Evolutionary conservation across 202 grass and related monocot species (phyloP).

Genomic region (Dendrocalamus latiflorus): DNA sequence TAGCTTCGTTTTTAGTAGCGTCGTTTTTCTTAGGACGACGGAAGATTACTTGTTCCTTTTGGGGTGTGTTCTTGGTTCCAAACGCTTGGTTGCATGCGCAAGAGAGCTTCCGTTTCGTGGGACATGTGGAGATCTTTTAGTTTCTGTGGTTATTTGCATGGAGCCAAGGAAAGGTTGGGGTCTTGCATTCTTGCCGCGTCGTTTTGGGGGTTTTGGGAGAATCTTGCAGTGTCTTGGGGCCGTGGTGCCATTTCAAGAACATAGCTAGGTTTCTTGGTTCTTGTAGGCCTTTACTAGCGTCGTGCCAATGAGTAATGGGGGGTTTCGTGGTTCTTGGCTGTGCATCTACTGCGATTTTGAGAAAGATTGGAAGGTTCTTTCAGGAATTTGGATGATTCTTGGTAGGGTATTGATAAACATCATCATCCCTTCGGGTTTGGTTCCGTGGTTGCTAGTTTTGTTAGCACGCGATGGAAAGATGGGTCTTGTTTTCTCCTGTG

Average conservation of each 20-base stretch:
- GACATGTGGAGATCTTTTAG: neutral
- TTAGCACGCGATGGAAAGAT: neutral
- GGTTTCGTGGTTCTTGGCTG: neutral
- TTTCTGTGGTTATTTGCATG: neutral
- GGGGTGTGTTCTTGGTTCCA: neutral
- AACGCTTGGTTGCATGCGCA: neutral
- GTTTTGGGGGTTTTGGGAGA: neutral
- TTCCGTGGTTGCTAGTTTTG: neutral
- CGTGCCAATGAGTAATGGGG: neutral
- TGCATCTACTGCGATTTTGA: constrained; percentile 2
- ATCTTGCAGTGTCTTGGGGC: neutral
- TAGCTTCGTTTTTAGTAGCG: neutral
- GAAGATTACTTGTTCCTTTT: constrained; percentile 2
- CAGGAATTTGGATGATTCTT: neutral
- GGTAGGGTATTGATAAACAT: too few species aligned
- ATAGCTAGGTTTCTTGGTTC: neutral
- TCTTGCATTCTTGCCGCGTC: neutral
- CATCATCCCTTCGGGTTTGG: neutral
- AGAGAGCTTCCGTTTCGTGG: neutral
- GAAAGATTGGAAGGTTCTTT: neutral
- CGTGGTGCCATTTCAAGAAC: neutral
- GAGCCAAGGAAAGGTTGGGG: neutral
- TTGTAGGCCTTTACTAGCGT: neutral
- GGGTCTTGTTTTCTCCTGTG: neutral
- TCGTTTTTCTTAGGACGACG: neutral